Evolutionary conservation across 2,329 filamentous ascomycete genomes (phyloP).

Genomic region (Trichophyton schoenleinii): DNA sequence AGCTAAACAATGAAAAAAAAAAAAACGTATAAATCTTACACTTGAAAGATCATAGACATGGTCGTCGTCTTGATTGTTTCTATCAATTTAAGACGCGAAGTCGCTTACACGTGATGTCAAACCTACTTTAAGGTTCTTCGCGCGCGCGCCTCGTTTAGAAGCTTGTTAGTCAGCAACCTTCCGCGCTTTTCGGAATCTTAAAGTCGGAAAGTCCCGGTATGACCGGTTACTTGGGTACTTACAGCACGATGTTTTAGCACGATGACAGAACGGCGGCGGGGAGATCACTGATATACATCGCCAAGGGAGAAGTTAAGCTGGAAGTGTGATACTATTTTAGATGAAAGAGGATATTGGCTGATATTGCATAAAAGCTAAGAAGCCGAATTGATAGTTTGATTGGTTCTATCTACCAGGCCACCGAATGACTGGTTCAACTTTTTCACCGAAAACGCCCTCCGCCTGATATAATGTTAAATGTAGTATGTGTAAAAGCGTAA

Average conservation of each 20-base stretch:
- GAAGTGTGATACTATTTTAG: neutral
- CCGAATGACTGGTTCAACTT: constrained; percentile 19
- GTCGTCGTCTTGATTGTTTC: too few species aligned
- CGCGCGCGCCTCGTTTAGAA: neutral
- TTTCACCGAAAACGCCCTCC: constrained; percentile 32
- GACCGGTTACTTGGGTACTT: too few species aligned
- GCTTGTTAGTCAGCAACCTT: too few species aligned
- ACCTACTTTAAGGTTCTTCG: neutral
- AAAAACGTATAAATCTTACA: neutral
- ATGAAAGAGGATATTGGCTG: neutral
- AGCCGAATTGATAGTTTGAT: neutral
- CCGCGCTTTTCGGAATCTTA: too few species aligned
- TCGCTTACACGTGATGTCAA: neutral
- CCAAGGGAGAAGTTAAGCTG: too few species aligned
- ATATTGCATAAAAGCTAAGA: constrained; percentile 5
- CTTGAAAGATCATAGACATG: too few species aligned
- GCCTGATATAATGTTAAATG: constrained; percentile 3
- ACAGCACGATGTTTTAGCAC: too few species aligned
- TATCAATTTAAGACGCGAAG: neutral
- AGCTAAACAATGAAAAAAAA: neutral
- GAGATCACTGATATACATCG: too few species aligned
- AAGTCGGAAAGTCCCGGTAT: too few species aligned
- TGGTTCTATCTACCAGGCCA: constrained; percentile 9
- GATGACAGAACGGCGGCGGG: too few species aligned
- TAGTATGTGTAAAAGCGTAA: neutral